Evolutionary conservation across 495 filamentous ascomycete genomes (phyloP).

Genomic region (Hypoxylon lienhwacheense): DNA sequence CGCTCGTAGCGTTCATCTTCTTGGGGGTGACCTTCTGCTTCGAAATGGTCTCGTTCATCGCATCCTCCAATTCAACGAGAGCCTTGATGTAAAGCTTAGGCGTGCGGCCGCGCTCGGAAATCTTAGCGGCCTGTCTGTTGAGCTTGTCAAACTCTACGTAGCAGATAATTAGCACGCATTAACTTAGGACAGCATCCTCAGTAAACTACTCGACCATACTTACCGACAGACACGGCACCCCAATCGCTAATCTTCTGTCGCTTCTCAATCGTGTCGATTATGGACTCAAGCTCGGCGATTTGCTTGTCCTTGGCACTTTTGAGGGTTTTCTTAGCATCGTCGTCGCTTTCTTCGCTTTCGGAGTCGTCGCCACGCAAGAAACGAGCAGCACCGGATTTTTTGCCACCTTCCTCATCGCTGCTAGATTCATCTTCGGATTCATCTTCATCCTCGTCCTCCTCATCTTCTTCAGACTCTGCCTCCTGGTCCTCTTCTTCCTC

Average conservation of each 20-base stretch:
- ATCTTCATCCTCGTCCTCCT: constrained; percentile 51
- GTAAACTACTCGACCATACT: constrained; percentile 40
- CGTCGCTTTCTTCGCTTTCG: constrained; percentile 81
- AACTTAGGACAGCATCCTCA: background rate
- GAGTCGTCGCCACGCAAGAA: constrained; percentile 78
- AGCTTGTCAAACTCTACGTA: constrained; percentile 90
- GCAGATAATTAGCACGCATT: constrained; percentile 2
- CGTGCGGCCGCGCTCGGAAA: constrained; percentile 70
- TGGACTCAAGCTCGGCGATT: constrained; percentile 87
- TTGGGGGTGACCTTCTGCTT: constrained; percentile 95
- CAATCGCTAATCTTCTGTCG: constrained; percentile 96
- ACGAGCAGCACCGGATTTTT: constrained; percentile 66
- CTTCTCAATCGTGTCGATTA: constrained; percentile 88
- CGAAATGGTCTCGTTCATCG: constrained; percentile 87
- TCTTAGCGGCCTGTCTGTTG: constrained; percentile 83
- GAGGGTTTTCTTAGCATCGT: constrained; percentile 77
- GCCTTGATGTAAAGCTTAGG: constrained; percentile 92
- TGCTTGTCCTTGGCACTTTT: constrained; percentile 99
- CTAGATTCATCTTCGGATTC: constrained; percentile 64
- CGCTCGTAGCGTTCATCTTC: constrained; percentile 98
- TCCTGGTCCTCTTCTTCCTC: constrained; percentile 59
- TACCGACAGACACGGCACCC: constrained; percentile 87
- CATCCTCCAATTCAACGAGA: constrained; percentile 91
- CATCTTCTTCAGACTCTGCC: constrained; percentile 52
- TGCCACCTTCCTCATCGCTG: constrained; percentile 63